Evolutionary conservation across 352 stramenopile genomes (phyloP).

Genomic region (Pythium aristosporum): DNA sequence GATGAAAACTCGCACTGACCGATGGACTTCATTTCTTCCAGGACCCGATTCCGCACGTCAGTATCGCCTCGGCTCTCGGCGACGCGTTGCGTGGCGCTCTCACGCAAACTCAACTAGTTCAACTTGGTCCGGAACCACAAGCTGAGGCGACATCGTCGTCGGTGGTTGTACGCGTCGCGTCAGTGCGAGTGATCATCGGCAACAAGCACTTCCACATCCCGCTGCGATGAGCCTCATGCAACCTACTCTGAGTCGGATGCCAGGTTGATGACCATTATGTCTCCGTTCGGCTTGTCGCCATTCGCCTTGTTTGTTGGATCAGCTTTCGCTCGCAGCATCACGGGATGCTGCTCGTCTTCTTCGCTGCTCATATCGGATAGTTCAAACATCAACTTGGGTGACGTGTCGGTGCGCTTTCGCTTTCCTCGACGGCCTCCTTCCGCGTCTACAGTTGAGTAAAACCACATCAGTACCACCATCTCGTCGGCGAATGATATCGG

Average conservation of each 20-base stretch:
- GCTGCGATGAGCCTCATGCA: constrained; percentile 33
- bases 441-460: neutral
- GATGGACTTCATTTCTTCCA: constrained; percentile 22
- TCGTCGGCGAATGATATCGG: too few relatives aligned
- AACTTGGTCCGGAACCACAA: constrained; percentile 20
- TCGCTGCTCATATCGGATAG: constrained; percentile 30
- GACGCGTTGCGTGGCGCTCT: constrained; percentile 42
- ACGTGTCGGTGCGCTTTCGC: constrained; percentile 11
- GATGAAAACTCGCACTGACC: constrained; percentile 27
- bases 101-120: constrained; percentile 35
- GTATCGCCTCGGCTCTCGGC: constrained; percentile 65
- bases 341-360: constrained; percentile 26
- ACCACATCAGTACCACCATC: neutral
- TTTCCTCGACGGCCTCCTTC: constrained; percentile 8
- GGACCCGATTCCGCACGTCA: constrained; percentile 80
- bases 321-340: neutral
- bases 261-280: constrained; percentile 22
- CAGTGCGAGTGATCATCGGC: constrained; percentile 69
- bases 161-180: constrained; percentile 22
- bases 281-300: neutral
- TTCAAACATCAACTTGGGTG: constrained; percentile 7
- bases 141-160: constrained; percentile 17
- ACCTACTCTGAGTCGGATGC: constrained; percentile 24
- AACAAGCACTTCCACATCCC: constrained; percentile 83
- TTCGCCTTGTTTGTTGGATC: constrained; percentile 1